Evolutionary conservation across 371 early-diverging fungal genomes (phyloP).

Genomic region (Zychaea mexicana): DNA sequence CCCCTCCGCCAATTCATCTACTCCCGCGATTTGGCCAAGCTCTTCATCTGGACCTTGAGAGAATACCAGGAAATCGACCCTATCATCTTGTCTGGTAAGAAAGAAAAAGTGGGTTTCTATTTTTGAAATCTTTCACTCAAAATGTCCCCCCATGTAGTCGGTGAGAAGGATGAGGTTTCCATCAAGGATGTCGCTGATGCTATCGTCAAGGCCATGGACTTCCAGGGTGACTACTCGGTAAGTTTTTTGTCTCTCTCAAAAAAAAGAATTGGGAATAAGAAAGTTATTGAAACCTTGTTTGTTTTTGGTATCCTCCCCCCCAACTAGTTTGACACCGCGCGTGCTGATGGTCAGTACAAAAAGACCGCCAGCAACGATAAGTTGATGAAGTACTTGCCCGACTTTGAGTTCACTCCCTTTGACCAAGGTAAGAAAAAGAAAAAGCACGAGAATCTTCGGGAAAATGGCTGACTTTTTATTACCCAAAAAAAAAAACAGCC

Average conservation of each 20-base stretch:
- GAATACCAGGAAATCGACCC: constrained; percentile 84
- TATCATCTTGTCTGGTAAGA: constrained; percentile 80
- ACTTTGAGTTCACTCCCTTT: constrained; percentile 84
- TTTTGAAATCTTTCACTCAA: neutral
- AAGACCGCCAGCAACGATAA: constrained; percentile 89
- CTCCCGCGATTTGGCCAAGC: constrained; percentile 81
- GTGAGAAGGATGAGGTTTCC: constrained; percentile 81
- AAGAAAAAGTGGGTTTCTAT: neutral
- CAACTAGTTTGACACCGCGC: constrained; percentile 76
- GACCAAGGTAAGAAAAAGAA: constrained; percentile 57
- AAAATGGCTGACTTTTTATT: neutral
- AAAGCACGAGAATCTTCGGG: neutral
- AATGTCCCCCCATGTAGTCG: constrained; percentile 43
- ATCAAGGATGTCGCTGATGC: constrained; percentile 82
- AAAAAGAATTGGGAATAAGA: neutral
- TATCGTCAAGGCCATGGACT: constrained; percentile 73
- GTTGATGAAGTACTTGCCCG: constrained; percentile 72
- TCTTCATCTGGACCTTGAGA: constrained; percentile 83
- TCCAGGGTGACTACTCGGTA: constrained; percentile 63
- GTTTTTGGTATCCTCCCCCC: neutral
- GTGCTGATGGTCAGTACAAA: constrained; percentile 86
- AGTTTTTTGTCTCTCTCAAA: too few species aligned
- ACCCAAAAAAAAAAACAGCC: constrained; percentile 45
- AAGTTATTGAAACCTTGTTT: neutral
- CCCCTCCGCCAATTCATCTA: constrained; percentile 91